phyloP scores from a whole-genome alignment of 2,329 filamentous ascomycete genomes.

The Penicillium sp. region DNA sequence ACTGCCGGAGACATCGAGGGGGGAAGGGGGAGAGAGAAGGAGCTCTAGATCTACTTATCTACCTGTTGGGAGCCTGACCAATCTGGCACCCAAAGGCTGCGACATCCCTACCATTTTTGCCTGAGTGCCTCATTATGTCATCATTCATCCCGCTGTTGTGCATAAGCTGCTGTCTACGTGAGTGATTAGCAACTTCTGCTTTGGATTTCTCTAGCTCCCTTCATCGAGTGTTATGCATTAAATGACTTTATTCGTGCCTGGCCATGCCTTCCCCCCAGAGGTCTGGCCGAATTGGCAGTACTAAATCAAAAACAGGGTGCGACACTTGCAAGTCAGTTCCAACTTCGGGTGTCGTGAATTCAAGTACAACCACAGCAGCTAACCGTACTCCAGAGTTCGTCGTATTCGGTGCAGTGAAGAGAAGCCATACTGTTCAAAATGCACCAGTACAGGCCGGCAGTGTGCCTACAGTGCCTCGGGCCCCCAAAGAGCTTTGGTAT shows the following conservation, averaged over 20 bases:
- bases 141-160: too few relatives aligned
- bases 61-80: too few relatives aligned
- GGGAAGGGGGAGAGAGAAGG: too few relatives aligned
- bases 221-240: not conserved
- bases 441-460: slow-evolving; percentile 19
- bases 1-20: too few relatives aligned
- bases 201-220: too few relatives aligned
- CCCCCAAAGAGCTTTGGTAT: not conserved
- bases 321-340: slow-evolving; percentile 24
- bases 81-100: too few relatives aligned
- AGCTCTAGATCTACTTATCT: too few relatives aligned
- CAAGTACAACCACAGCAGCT: not conserved
- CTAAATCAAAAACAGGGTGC: slow-evolving; percentile 25
- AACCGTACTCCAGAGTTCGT: slow-evolving; percentile 8
- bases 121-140: too few relatives aligned
- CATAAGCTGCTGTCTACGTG: too few relatives aligned
- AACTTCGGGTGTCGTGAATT: not conserved
- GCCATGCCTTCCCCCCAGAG: not conserved
- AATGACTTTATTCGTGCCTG: not conserved
- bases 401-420: slow-evolving; percentile 19
- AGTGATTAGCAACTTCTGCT: too few relatives aligned
- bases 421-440: slow-evolving; percentile 18
- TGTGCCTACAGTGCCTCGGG: slow-evolving; percentile 10
- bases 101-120: too few relatives aligned
- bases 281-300: slow-evolving; percentile 14